Base-by-base conservation (phyloP, 164 flowering plant genomes). In the Chloranthus sessilifolius region DNA sequence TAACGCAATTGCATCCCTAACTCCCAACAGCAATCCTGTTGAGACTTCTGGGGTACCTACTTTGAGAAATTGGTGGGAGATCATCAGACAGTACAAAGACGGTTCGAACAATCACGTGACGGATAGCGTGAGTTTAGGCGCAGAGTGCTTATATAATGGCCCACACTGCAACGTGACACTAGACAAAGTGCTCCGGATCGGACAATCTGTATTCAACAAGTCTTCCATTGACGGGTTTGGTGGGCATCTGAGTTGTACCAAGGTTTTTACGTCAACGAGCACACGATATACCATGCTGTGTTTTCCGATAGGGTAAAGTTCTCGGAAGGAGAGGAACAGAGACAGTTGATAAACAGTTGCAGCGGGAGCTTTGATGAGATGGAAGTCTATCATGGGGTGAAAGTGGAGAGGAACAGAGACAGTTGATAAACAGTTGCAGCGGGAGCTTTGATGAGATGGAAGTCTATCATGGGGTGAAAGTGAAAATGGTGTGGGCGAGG, bases 401-500 rank as follows among this genome's bases (percentile, higher is more conserved):
- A n/a, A n/a, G n/a, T n/a, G n/a, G n/a, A n/a, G n/a, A 46, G 12
- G 56, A 40, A n/a, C 46, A 41, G 46, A 21, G 12, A 12, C 25
- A 40, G 11, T 21, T 53, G 9, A 53, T 28, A 28, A 17, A 22
- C 34, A 39, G 23, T 2, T 53, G 56, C 35, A 53, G 47, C 21
- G 56, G 56, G 36, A 22, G 29, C 14, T 53, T 53, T 5, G 47
- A 20, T 14, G 19, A 8, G 20, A 17, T 41, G 39, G 47, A 20
- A 4, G n/a, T 34, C n/a, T n/a, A n/a, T n/a, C 30, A 25, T 5
- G 58, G 50, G 17, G 7, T 7, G 24, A n/a, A 5, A 2, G 58
- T 54, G 40, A 54, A 54, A 42, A 54, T 54, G 58, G 31, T 43
- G 58, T 54, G 58, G 58, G 38, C 58, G 5, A 43, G 58, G 17